Evolutionary conservation across 495 filamentous ascomycete species (phyloP).

Genomic region (Hyaloscypha finlandica): DNA sequence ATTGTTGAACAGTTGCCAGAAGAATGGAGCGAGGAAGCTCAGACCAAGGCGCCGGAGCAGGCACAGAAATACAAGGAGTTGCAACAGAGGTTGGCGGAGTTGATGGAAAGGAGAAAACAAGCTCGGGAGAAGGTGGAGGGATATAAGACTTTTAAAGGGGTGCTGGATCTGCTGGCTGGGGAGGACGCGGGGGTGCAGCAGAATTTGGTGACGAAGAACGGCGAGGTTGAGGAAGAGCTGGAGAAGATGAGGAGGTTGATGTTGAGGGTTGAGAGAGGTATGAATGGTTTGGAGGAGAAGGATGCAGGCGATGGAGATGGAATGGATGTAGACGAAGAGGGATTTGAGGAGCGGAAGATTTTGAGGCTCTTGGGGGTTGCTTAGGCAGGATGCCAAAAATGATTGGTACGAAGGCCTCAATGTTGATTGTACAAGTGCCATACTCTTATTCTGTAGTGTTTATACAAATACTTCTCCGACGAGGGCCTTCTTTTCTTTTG

Average conservation of each 20-base stretch:
- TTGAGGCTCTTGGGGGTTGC: neutral
- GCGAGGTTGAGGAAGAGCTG: conserved; percentile 71
- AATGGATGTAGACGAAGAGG: neutral
- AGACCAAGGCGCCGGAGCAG: conserved; percentile 35
- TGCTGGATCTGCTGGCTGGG: conserved; percentile 62
- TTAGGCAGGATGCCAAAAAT: neutral
- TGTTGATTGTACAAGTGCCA: no score
- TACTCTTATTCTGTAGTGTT: no score
- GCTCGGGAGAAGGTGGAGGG: conserved; percentile 56
- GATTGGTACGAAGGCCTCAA: neutral
- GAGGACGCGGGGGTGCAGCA: conserved; percentile 65
- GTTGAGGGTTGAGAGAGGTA: conserved; percentile 65
- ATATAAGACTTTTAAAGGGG: conserved; percentile 53
- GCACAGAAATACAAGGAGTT: conserved; percentile 55
- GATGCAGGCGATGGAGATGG: neutral
- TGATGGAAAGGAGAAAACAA: conserved; percentile 55
- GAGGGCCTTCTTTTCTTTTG: no score
- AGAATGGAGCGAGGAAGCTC: conserved; percentile 41
- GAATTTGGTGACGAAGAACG: conserved; percentile 74
- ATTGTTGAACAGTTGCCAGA: conserved; percentile 46
- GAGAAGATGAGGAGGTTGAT: conserved; percentile 76
- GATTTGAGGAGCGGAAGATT: neutral
- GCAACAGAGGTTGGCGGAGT: conserved; percentile 48
- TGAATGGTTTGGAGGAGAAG: conserved; percentile 36
- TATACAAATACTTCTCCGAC: no score